Percentiles rank a stretch among this genome's conserved stretches.
phyloP scores from a whole-genome alignment of 2,329 filamentous ascomycete species.

The Xylaria digitata region DNA sequence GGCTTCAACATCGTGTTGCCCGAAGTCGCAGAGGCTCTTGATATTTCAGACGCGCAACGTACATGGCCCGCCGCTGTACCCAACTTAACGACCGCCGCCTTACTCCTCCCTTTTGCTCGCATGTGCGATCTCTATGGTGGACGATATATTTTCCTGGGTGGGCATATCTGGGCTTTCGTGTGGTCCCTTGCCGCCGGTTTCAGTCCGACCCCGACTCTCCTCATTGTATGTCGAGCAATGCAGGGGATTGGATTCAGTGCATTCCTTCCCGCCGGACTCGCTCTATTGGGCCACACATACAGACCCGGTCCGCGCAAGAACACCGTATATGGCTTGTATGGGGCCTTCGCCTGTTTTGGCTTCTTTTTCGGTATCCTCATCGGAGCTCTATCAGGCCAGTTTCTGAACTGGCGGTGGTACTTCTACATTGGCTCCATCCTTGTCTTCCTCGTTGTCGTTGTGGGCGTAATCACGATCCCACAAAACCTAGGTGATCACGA shows the following conservation, averaged over 20 bases:
- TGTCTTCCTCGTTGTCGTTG: conserved; percentile 42
- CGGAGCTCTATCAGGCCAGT: conserved; percentile 70
- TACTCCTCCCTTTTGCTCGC: conserved; percentile 73
- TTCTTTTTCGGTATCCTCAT: conserved; percentile 74
- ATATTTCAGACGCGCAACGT: conserved; percentile 69
- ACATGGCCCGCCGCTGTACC: conserved; percentile 74
- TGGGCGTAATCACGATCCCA: conserved; percentile 48
- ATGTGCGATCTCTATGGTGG: conserved; percentile 70
- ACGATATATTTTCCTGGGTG: conserved; percentile 68
- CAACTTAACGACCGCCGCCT: conserved; percentile 64
- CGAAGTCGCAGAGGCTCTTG: conserved; percentile 67
- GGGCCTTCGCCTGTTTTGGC: conserved; percentile 64
- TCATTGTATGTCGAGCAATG: conserved; percentile 78
- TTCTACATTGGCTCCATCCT: conserved; percentile 71
- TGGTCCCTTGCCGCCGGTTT: conserved; percentile 80
- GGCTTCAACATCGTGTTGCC: conserved; percentile 82
- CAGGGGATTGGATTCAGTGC: conserved; percentile 80
- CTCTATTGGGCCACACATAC: conserved; percentile 73
- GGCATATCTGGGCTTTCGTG: conserved; percentile 71
- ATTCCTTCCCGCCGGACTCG: conserved; percentile 75
- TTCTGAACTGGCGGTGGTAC: conserved; percentile 72
- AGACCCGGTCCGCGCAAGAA: conserved; percentile 77
- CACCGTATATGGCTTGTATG: conserved; percentile 68
- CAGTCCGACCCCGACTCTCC: conserved; percentile 73
- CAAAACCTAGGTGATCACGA: conserved; percentile 44